Percentiles rank a stretch among this genome's conserved stretches.
Evolutionary conservation across 192 early-diverging fungal species (phyloP).

Genomic region (Dissophora globulifera): DNA sequence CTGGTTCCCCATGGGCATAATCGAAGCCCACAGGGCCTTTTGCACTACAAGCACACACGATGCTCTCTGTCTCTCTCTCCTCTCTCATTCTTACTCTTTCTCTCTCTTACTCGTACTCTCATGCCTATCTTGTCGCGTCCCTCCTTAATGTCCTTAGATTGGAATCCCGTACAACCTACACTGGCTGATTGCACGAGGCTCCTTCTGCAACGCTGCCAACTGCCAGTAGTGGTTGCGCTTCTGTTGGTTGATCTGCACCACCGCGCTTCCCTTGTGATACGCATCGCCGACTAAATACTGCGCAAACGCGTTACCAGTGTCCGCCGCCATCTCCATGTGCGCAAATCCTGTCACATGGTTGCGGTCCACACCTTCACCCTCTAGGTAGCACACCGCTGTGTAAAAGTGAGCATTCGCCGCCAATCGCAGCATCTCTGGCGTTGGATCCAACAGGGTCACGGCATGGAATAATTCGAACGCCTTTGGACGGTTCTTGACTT

Average conservation of each 20-base stretch:
- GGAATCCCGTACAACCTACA: conserved; percentile 30
- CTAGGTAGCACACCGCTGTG: conserved; percentile 38
- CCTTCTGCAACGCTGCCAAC: conserved; percentile 35
- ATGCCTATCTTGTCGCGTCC: no score
- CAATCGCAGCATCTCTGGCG: conserved; percentile 4
- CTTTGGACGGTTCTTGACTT: conserved; percentile 3
- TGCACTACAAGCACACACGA: no score
- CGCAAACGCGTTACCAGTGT: conserved; percentile 37
- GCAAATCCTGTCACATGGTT: conserved; percentile 28
- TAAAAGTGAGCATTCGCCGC: conserved; percentile 45
- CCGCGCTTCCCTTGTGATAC: conserved; percentile 41
- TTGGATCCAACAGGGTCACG: conserved; percentile 29
- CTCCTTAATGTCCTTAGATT: no score
- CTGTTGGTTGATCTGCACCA: conserved; percentile 28
- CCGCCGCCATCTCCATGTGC: conserved; percentile 51
- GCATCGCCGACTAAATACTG: conserved; percentile 48
- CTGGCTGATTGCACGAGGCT: conserved; percentile 24
- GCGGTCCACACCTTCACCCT: conserved; percentile 31
- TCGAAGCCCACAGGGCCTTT: no score
- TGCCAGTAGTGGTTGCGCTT: conserved; percentile 50
- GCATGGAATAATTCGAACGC: conserved; percentile 34
- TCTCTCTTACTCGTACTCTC: no score
- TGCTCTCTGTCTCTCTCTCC: no score
- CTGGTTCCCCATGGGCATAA: no score
- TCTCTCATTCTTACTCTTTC: no score